Evolutionary conservation across 768 basidiomycete species (phyloP).

Genomic region (Phaeotremella skinneri): DNA sequence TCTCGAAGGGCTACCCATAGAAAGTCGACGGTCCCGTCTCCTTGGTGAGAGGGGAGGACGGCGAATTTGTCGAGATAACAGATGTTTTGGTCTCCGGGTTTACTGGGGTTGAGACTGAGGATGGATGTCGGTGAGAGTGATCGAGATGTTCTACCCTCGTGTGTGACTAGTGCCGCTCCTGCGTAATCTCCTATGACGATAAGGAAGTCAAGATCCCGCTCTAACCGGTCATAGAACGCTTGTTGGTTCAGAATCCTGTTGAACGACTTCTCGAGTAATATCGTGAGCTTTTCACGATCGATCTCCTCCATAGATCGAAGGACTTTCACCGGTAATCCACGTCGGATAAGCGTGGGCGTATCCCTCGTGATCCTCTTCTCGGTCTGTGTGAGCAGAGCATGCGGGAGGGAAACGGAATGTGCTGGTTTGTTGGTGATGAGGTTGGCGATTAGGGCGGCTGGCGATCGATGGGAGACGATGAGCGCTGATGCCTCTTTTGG

Average conservation of each 20-base stretch:
- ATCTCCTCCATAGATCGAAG: conserved; percentile 66
- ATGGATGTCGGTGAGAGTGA: conserved; percentile 15
- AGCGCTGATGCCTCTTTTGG: conserved; percentile 89
- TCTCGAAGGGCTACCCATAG: conserved; percentile 98
- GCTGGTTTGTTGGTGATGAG: conserved; percentile 98
- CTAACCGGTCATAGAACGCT: conserved; percentile 75
- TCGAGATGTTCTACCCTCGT: conserved; percentile 48
- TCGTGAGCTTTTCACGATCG: conserved; percentile 70
- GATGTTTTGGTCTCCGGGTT: conserved; percentile 15
- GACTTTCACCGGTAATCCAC: conserved; percentile 81
- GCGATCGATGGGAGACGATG: conserved; percentile 95
- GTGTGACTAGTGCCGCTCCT: conserved; percentile 89
- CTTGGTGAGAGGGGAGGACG: conserved; percentile 88
- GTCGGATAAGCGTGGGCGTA: conserved; percentile 88
- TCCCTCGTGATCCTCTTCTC: conserved; percentile 66
- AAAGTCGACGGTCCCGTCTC: conserved; percentile 98
- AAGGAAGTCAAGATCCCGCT: conserved; percentile 77
- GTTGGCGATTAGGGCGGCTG: conserved; percentile 91
- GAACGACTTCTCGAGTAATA: conserved; percentile 86
- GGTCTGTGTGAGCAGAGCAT: conserved; percentile 75
- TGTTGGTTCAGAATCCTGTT: conserved; percentile 66
- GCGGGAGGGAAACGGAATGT: conserved; percentile 89
- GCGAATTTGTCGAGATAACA: conserved; percentile 99
- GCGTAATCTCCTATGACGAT: conserved; percentile 93
- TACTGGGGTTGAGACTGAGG: neutral